Evolutionary conservation across 805 yeast species (phyloP).

Genomic region (Teunomyces atbi): DNA sequence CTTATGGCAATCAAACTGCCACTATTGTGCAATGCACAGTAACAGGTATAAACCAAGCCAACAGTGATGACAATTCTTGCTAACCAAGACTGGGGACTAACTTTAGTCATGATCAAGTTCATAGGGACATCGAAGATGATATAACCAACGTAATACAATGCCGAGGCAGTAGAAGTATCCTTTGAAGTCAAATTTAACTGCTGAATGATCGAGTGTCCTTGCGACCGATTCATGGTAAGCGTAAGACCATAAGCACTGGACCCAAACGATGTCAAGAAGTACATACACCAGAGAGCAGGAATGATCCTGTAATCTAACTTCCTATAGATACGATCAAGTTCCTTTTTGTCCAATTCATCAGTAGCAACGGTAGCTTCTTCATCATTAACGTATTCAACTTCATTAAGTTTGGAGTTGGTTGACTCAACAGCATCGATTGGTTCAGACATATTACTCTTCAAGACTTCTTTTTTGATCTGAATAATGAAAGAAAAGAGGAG

Average conservation of each 20-base stretch:
- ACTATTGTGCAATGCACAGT: slow-evolving; percentile 54
- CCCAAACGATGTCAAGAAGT: slow-evolving; percentile 78
- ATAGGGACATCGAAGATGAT: slow-evolving; percentile 85
- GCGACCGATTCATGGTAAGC: slow-evolving; percentile 68
- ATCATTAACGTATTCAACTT: slow-evolving; percentile 5
- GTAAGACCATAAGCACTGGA: slow-evolving; percentile 74
- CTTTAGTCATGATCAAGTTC: slow-evolving; percentile 79
- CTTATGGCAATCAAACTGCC: slow-evolving; percentile 69
- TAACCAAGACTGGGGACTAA: slow-evolving; percentile 84
- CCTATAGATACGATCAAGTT: slow-evolving; percentile 55
- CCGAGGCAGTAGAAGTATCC: slow-evolving; percentile 70
- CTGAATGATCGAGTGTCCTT: slow-evolving; percentile 59
- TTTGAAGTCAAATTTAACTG: slow-evolving; percentile 51
- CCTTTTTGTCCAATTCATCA: slow-evolving; percentile 15
- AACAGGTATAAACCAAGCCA: slow-evolving; percentile 76
- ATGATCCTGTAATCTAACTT: slow-evolving; percentile 69
- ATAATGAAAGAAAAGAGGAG: background rate
- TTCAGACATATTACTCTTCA: background rate
- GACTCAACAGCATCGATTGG: background rate
- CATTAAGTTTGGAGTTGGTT: background rate
- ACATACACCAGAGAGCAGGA: slow-evolving; percentile 79
- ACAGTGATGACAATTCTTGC: slow-evolving; percentile 73
- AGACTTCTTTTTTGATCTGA: too few species aligned
- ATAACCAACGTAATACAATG: slow-evolving; percentile 78
- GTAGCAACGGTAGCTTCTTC: slow-evolving; percentile 11